phyloP scores from a whole-genome alignment of 805 yeast species.

The Candida boidinii region DNA sequence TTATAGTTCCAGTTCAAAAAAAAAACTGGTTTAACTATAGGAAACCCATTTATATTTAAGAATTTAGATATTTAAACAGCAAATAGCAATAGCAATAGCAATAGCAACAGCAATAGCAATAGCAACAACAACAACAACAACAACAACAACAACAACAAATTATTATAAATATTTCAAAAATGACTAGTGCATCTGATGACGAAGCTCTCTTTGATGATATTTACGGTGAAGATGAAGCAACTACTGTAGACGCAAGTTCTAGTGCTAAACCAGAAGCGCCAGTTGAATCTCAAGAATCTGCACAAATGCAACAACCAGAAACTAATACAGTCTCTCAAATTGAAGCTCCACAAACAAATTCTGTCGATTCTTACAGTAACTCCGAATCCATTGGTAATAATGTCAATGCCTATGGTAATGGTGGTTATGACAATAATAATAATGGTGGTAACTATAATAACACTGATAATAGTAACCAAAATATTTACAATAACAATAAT shows the following conservation, averaged over 20 bases:
- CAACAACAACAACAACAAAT: no score
- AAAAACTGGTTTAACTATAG: no score
- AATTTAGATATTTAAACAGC: no score
- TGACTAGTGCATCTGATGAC: constrained; percentile 65
- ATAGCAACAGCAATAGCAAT: no score
- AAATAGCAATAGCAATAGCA: no score
- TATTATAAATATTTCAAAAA: constrained; percentile 15
- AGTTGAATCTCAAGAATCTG: constrained; percentile 16
- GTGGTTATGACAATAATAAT: constrained; percentile 3
- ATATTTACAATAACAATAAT: constrained; percentile 13
- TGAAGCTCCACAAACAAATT: constrained; percentile 4
- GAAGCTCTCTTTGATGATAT: constrained; percentile 92
- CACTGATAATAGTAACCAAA: constrained; percentile 13
- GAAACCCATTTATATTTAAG: no score
- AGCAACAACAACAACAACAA: no score
- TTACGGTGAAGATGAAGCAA: constrained; percentile 32
- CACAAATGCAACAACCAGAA: constrained; percentile 9
- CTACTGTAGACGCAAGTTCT: constrained; percentile 6
- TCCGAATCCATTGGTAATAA: no score
- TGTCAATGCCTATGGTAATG: constrained; percentile 4
- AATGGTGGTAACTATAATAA: constrained; percentile 11
- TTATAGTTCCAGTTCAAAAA: no score
- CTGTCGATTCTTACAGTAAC: constrained; percentile 4
- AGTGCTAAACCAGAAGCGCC: constrained; percentile 3
- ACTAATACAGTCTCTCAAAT: constrained; percentile 4